Evolutionary conservation across 148 eudicot genomes (phyloP).

Genomic region (Tetragonia tetragonoides): DNA sequence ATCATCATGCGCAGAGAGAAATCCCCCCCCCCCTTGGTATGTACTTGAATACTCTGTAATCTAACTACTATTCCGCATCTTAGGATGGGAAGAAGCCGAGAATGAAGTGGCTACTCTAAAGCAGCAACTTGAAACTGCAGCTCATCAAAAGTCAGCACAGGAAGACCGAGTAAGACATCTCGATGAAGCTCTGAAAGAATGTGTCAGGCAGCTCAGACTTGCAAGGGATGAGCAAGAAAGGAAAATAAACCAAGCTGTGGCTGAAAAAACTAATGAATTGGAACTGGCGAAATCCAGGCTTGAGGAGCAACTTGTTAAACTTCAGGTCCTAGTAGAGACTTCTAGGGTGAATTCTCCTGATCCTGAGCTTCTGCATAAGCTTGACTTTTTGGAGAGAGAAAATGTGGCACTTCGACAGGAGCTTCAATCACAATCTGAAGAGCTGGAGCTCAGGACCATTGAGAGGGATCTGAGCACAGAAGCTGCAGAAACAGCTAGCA

Average conservation of each 20-base stretch:
- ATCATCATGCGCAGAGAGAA: no score
- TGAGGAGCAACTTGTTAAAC: constrained; percentile 45
- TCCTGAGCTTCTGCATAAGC: constrained; percentile 32
- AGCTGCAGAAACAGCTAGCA: constrained; percentile 86
- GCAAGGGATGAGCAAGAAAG: constrained; percentile 68
- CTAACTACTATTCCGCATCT: not conserved
- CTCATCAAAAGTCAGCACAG: constrained; percentile 51
- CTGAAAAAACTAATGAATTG: constrained; percentile 44
- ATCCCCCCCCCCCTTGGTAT: not conserved
- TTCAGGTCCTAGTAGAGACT: constrained; percentile 37
- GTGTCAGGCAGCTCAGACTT: constrained; percentile 83
- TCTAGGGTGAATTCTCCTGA: constrained; percentile 30
- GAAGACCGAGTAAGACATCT: constrained; percentile 74
- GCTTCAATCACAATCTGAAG: constrained; percentile 49
- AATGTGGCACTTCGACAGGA: constrained; percentile 44
- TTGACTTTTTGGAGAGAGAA: constrained; percentile 55
- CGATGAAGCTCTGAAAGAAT: constrained; percentile 90
- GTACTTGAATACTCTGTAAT: not conserved
- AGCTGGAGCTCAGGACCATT: constrained; percentile 55
- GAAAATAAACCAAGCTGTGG: constrained; percentile 48
- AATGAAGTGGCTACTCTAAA: constrained; percentile 55
- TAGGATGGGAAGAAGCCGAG: constrained; percentile 98
- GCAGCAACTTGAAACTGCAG: constrained; percentile 57
- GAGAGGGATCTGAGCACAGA: constrained; percentile 79
- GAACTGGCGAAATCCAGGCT: constrained; percentile 44